Evolutionary conservation across 1,284 basidiomycete genomes (phyloP), one percentile per base, ranked within the genome.

Genomic region (Ganoderma boninense): DNA sequence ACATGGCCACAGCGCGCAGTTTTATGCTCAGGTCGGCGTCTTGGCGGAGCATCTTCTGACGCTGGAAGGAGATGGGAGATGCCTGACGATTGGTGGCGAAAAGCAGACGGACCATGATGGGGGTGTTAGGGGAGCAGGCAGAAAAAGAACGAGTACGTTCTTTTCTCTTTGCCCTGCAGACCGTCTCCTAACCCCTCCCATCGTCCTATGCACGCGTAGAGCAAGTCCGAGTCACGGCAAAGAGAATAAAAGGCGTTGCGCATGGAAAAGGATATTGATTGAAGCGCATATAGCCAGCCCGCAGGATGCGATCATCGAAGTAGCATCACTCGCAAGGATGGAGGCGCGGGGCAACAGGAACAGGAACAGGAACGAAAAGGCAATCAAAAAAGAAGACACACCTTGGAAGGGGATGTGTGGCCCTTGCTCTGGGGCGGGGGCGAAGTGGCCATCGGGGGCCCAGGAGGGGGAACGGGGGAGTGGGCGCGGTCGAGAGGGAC

Each of bases 361-460:
- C 29, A 32, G 29, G 29, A 32, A 32, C 29, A 32, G 54, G 14
- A 32, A 16, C 26, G 54, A 32, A 26, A 32, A 2, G 26, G 18
- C 14, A 29, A 16, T 32, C 29, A 32, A 32, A 32, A 32, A 32
- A 32, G 54, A n/a, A 44, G 49, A 69, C 82, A 69, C 69, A 90
- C 90, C 86, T 93, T 93, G 66, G 91, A 87, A 2, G 91, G 92
- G 6, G 92, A 92, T 11, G 87, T 83, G 77, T 91, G 86, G 65
- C 84, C 79, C 79, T 80, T 82, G 43, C 68, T 68, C 5, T 66
- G 69, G 59, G 73, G 76, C 35, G 65, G 71, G 10, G 77, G 32
- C 0, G 77, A 66, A 11, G 78, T 52, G 4, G 76, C 67, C 77
- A 79, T 77, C 42, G 67, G 57, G 2, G 76, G 72, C 23, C 46